These are phyloP conservation scores for Colletotrichum sidae DNA, from an alignment of 2,329 filamentous ascomycete genomes.

Conservation along the genomic window DNA sequence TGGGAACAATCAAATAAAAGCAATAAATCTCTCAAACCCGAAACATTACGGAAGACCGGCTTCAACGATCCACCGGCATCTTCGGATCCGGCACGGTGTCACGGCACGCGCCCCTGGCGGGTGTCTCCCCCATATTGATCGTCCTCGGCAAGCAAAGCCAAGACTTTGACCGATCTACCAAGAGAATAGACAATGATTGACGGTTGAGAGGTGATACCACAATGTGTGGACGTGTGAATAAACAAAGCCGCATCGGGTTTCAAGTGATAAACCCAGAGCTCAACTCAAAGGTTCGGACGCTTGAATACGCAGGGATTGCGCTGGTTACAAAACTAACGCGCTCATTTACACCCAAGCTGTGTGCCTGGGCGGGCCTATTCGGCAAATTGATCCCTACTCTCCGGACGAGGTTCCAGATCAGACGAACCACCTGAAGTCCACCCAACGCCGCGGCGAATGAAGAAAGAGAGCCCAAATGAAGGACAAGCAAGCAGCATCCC, in stretches of 20 bases:
- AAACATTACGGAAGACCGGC: no score
- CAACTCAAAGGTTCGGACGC: neutral
- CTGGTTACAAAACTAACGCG: slow-evolving; percentile 19
- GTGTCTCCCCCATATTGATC: slow-evolving; percentile 25
- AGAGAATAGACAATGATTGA: neutral
- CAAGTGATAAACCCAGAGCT: neutral
- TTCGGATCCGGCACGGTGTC: no score
- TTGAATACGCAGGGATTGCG: slow-evolving; percentile 2
- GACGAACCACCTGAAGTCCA: slow-evolving; percentile 10
- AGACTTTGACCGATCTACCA: slow-evolving; percentile 20
- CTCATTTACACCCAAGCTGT: slow-evolving; percentile 11
- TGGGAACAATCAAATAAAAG: no score
- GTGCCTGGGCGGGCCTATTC: neutral
- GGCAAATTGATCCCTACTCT: neutral
- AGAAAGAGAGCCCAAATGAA: slow-evolving; percentile 26
- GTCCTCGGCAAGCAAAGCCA: slow-evolving; percentile 26
- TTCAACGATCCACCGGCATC: no score
- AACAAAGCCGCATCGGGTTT: neutral
- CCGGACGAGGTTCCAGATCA: slow-evolving; percentile 11
- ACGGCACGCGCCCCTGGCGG: no score
- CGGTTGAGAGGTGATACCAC: neutral
- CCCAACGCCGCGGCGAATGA: no score
- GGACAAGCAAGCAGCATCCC: slow-evolving; percentile 15
- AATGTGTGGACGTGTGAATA: neutral
- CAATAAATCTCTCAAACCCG: no score